Conservation (phyloP, 2,329 filamentous ascomycete species). For the Lecanicillium sp. region DNA sequence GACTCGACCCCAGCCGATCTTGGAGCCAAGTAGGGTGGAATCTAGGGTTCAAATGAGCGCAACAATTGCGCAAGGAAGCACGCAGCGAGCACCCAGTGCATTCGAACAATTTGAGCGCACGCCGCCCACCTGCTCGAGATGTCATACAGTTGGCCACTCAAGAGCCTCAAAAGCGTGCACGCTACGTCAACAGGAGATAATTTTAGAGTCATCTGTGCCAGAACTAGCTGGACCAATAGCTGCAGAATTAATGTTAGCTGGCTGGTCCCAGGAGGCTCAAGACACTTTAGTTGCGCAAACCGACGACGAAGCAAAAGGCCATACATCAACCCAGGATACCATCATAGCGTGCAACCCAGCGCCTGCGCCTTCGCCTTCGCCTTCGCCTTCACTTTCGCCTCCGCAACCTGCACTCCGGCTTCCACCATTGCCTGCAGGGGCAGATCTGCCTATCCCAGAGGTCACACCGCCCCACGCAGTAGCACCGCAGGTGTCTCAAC, state of each 20-base stretch:
- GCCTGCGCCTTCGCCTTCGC: too few relatives aligned
- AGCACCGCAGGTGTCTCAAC: neutral
- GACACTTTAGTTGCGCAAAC: too few relatives aligned
- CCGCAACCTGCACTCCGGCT: too few relatives aligned
- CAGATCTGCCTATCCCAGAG: too few relatives aligned
- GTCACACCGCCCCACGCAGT: neutral
- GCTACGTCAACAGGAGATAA: slow-evolving; percentile 7
- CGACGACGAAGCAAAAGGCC: too few relatives aligned
- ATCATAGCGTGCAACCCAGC: too few relatives aligned
- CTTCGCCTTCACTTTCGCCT: too few relatives aligned
- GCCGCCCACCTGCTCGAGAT: slow-evolving; percentile 11
- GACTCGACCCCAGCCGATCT: neutral
- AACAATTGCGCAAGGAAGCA: neutral
- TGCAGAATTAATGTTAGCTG: neutral
- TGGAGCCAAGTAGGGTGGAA: neutral
- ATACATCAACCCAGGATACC: too few relatives aligned
- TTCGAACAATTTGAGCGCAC: slow-evolving; percentile 11
- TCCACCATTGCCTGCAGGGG: too few relatives aligned
- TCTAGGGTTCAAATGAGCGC: neutral
- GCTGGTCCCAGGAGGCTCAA: too few relatives aligned
- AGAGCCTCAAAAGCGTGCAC: slow-evolving; percentile 10
- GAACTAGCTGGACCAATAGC: neutral
- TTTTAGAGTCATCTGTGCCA: neutral
- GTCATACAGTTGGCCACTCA: slow-evolving; percentile 7
- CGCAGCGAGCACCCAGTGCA: slow-evolving; percentile 7